These are phyloP conservation scores for Alternaria viburni DNA, from an alignment of 2,329 filamentous ascomycete species.

Conservation along the genomic window DNA sequence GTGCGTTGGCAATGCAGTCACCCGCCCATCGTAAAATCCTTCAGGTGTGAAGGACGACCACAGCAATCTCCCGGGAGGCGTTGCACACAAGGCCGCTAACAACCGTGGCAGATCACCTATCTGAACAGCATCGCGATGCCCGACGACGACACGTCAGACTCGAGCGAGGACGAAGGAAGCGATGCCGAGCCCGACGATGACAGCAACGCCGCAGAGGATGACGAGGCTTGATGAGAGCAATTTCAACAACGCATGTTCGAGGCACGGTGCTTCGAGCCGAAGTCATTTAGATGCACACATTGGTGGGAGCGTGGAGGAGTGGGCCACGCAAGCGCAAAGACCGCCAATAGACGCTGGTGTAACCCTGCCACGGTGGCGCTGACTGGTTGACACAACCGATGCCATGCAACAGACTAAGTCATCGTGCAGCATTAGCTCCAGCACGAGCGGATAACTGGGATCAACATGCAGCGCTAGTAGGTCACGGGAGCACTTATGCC, in stretches of 20 bases:
- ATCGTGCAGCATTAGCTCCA: constrained; percentile 13
- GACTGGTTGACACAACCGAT: constrained; percentile 28
- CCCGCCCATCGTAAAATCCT: constrained; percentile 17
- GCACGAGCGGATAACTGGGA: background rate
- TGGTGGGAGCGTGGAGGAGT: constrained; percentile 14
- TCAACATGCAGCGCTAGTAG: constrained; percentile 21
- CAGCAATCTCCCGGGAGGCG: background rate
- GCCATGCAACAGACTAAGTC: constrained; percentile 13
- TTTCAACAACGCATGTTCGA: constrained; percentile 22
- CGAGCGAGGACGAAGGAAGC: constrained; percentile 37
- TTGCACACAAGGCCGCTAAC: constrained; percentile 27
- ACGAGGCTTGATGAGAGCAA: constrained; percentile 18
- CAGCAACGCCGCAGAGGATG: constrained; percentile 13
- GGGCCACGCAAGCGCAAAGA: constrained; percentile 25
- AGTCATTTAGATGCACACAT: constrained; percentile 4
- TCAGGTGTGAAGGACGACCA: background rate
- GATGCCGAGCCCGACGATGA: constrained; percentile 20
- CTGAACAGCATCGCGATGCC: constrained; percentile 59
- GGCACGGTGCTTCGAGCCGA: constrained; percentile 19
- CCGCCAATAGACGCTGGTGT: constrained; percentile 34
- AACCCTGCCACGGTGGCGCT: constrained; percentile 20
- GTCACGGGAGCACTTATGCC: constrained; percentile 12
- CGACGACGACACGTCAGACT: constrained; percentile 47
- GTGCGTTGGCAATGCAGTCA: constrained; percentile 46
- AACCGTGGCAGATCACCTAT: constrained; percentile 53